Base-by-base conservation (phyloP, 352 stramenopile genomes). In the Nothophytophthora sp. region DNA sequence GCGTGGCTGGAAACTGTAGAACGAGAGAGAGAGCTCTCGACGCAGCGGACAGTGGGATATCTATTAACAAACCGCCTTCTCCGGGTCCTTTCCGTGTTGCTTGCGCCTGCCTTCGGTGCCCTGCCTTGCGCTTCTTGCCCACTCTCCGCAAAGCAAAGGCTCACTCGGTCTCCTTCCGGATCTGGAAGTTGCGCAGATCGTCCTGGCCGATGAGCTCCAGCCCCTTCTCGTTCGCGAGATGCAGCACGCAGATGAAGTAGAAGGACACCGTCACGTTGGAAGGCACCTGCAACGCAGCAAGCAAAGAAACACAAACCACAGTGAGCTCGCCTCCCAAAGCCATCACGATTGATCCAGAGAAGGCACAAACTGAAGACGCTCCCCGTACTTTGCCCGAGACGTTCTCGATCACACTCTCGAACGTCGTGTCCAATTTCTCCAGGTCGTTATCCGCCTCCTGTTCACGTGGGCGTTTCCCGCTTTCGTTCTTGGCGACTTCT, bases 171-270 rank as follows among this genome's bases (percentile, higher is more conserved):
- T 84, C 70, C 36, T 79, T 79, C 16, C 63, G 57, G 50, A 94
- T 94, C 36, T 74, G 68, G 44, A 95, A 95, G 46, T 95, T 73
- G 32, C 70, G 67, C 50, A 95, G 38, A 48, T 92, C 77, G 5
- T 91, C 76, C 55, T 95, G 80, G 2, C 84, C 84, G 7, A 63
- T 60, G 28, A 99, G 66, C 50, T 90, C 73, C 11, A 99, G 67
- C 15, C 91, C 95, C 66, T 99, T 99, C 68, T 99, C 97, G 63
- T 99, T 99, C 13, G 96, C 96, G 16, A 99, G 78, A 72, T 99
- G 97, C n/a, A 99, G 74, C 55, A 99, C 87, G 57, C 95, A 99
- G 50, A 99, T 99, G 55, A 99, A 99, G 75, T 99, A 99, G 73
- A 99, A 99, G 9, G 96, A 96, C 13, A 99, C 76, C 4, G 96